These are phyloP conservation scores for Trichoderma reesei DNA, from an alignment of 495 filamentous ascomycete species.

Conservation along the genomic window DNA sequence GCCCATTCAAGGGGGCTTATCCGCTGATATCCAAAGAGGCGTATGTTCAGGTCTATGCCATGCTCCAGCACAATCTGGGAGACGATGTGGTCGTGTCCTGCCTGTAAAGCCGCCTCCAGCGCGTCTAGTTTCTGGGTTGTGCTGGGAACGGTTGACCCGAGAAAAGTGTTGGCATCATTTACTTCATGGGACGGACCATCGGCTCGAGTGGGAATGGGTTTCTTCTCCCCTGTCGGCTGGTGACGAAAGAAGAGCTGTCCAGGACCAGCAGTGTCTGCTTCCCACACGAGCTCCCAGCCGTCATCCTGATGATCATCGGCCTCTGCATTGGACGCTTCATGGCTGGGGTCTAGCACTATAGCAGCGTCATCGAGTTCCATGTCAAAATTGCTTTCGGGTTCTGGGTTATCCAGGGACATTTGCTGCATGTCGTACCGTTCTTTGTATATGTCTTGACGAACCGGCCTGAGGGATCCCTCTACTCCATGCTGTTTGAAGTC, in stretches of 20 bases:
- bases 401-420: background rate
- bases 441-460: background rate
- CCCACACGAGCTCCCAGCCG: background rate
- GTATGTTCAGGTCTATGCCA: slow-evolving; percentile 7
- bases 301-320: background rate
- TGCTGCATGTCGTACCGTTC: background rate
- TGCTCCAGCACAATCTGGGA: slow-evolving; percentile 3
- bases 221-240: background rate
- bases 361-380: background rate
- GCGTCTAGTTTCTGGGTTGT: slow-evolving; percentile 6
- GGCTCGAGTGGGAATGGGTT: background rate
- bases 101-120: slow-evolving; percentile 5
- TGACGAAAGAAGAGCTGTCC: background rate
- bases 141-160: background rate
- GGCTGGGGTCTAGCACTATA: background rate
- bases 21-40: background rate
- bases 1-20: background rate
- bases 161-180: background rate
- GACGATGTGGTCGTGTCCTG: slow-evolving; percentile 9
- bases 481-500: background rate
- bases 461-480: background rate
- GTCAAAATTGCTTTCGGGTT: background rate
- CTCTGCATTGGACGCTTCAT: background rate
- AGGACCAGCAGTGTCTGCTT: background rate
- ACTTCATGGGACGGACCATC: background rate